Evolutionary conservation across 1,284 basidiomycete genomes (phyloP).

Genomic region (Apiotrichum akiyoshidainum): DNA sequence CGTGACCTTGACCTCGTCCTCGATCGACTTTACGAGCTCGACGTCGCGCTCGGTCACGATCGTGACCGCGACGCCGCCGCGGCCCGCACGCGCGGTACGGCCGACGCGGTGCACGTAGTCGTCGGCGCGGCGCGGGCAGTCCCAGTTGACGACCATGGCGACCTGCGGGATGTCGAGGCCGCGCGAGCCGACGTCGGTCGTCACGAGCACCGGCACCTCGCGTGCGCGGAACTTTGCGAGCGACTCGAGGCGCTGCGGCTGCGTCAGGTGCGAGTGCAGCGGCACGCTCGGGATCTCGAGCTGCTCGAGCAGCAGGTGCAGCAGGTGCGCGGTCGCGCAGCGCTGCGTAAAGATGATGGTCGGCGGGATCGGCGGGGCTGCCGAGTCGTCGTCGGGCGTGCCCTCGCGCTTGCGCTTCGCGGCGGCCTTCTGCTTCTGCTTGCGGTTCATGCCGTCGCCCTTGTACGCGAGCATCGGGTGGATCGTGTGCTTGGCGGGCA

Average conservation of each 20-base stretch:
- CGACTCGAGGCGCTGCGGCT: constrained; percentile 79
- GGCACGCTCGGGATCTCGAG: constrained; percentile 80
- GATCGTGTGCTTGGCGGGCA: constrained; percentile 33
- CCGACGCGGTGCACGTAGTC: constrained; percentile 63
- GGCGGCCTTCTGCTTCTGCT: background rate
- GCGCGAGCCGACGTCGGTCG: constrained; percentile 90
- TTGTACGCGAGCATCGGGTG: constrained; percentile 3
- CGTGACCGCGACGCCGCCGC: constrained; percentile 83
- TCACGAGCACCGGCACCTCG: constrained; percentile 85
- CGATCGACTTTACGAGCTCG: constrained; percentile 75
- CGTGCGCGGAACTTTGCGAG: constrained; percentile 82
- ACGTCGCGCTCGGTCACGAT: constrained; percentile 94
- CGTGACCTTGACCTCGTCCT: constrained; percentile 64
- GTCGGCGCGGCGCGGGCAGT: constrained; percentile 65
- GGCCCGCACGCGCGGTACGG: constrained; percentile 89
- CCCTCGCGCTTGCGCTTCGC: constrained; percentile 32
- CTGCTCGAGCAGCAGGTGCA: constrained; percentile 74
- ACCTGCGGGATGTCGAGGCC: constrained; percentile 95
- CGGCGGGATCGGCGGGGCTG: constrained; percentile 65
- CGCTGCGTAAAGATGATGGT: constrained; percentile 95
- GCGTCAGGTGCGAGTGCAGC: constrained; percentile 84
- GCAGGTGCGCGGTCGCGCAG: constrained; percentile 82
- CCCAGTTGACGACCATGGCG: constrained; percentile 95
- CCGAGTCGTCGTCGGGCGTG: constrained; percentile 51
- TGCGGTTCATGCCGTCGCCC: constrained; percentile 5